Evolutionary conservation across 2,329 filamentous ascomycete genomes (phyloP).

Genomic region (Fusarium vanettenii): DNA sequence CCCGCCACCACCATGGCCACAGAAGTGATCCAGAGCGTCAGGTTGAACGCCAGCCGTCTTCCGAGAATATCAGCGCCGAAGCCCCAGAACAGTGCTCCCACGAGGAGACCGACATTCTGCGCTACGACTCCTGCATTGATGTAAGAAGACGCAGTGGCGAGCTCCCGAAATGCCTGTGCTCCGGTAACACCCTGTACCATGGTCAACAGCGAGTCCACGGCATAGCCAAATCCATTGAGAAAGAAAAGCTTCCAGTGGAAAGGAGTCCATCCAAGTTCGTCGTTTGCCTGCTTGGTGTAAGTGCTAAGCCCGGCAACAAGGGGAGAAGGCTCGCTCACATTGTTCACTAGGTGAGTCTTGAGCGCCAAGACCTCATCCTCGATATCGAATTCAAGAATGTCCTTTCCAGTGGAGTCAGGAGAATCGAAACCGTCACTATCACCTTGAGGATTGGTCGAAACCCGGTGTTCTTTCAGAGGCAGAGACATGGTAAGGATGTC

Average conservation of each 20-base stretch:
- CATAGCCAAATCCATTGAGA: constrained; percentile 68
- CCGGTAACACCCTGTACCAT: constrained; percentile 16
- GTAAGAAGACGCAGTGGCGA: constrained; percentile 5
- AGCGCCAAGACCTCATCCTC: constrained; percentile 57
- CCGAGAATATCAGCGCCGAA: constrained; percentile 24
- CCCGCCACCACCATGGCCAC: constrained; percentile 7
- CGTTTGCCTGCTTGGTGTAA: constrained; percentile 53
- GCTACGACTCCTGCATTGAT: constrained; percentile 9
- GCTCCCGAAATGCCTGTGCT: constrained; percentile 10
- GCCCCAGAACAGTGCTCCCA: constrained; percentile 21
- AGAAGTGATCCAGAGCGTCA: constrained; percentile 10
- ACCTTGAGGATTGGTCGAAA: neutral
- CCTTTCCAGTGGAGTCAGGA: neutral
- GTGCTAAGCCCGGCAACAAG: neutral
- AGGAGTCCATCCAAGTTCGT: constrained; percentile 70
- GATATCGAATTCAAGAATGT: neutral
- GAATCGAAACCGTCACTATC: neutral
- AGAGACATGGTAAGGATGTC: neutral
- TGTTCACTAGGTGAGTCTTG: constrained; percentile 78
- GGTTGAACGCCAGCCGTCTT: constrained; percentile 20
- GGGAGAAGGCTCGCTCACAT: constrained; percentile 59
- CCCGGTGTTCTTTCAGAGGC: neutral
- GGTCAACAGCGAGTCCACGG: constrained; percentile 20
- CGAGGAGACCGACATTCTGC: constrained; percentile 9
- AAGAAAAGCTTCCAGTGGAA: constrained; percentile 71